Percentiles rank a stretch among this genome's conserved stretches.
Conservation (phyloP, 495 filamentous ascomycete species). For the Choiromyces venosus region DNA sequence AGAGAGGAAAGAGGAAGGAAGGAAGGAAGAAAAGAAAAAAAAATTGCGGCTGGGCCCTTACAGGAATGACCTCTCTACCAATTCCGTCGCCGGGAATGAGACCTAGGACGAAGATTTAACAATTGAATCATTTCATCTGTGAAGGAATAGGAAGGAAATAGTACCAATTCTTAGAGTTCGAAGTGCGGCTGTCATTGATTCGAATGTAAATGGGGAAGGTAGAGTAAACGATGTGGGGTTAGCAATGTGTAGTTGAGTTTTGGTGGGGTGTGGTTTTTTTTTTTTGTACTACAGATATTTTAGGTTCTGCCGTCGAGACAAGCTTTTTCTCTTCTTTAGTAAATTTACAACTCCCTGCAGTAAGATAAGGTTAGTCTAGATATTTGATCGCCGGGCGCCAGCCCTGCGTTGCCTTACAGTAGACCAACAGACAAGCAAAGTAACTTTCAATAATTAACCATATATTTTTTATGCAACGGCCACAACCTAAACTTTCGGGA, state of each 20-base stretch:
- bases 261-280: background rate
- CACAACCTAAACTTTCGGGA: background rate
- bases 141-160: constrained; percentile 19
- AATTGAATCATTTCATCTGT: constrained; percentile 8
- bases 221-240: background rate
- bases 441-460: background rate
- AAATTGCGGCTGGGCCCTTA: constrained; percentile 1
- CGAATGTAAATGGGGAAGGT: background rate
- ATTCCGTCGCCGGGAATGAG: constrained; percentile 98
- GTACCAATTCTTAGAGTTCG: constrained; percentile 58
- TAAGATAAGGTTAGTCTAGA: background rate
- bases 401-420: background rate
- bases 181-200: constrained; percentile 42
- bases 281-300: background rate
- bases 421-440: background rate
- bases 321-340: background rate
- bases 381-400: background rate
- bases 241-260: background rate
- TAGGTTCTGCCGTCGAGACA: background rate
- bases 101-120: constrained; percentile 50
- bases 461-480: background rate
- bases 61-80: constrained; percentile 93
- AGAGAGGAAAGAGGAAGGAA: constrained; percentile 37
- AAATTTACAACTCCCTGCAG: background rate
- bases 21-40: no score